Conservation (phyloP, 352 stramenopile species). For the Thraustochytrium striatum region DNA sequence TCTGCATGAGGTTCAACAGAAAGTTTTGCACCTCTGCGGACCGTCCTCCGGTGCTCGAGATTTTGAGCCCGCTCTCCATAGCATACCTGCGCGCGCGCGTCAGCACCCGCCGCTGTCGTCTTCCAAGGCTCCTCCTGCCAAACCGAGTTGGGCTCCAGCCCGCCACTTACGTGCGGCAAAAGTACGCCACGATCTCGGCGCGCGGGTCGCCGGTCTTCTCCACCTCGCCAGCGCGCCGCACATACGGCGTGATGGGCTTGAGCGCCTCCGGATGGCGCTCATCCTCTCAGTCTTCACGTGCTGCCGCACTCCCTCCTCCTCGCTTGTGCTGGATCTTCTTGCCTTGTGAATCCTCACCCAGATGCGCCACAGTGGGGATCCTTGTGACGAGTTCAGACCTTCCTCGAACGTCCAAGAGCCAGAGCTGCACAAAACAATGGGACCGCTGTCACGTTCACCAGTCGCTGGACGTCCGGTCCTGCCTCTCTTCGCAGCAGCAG, state of each 20-base stretch:
- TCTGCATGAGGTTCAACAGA: constrained; percentile 78
- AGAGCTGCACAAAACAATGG: too few relatives aligned
- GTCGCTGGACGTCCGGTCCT: too few relatives aligned
- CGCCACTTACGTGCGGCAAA: constrained; percentile 72
- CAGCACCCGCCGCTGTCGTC: too few relatives aligned
- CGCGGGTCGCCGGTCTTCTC: constrained; percentile 78
- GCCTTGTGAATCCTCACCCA: too few relatives aligned
- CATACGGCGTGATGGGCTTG: constrained; percentile 86
- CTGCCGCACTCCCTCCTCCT: neutral
- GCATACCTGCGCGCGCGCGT: constrained; percentile 66
- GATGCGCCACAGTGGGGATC: too few relatives aligned
- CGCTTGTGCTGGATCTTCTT: too few relatives aligned
- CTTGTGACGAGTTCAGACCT: too few relatives aligned
- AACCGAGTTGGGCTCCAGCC: constrained; percentile 53
- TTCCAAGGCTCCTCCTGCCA: constrained; percentile 28
- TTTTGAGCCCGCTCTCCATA: constrained; percentile 77
- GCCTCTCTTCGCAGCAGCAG: too few relatives aligned
- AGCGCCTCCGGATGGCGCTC: constrained; percentile 73
- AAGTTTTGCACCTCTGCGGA: constrained; percentile 77
- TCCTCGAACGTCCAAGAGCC: too few relatives aligned
- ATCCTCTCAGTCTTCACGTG: neutral
- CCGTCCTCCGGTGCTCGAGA: constrained; percentile 66
- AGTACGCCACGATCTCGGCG: constrained; percentile 90
- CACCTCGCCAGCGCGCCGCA: constrained; percentile 88
- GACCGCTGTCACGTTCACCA: too few relatives aligned